phyloP scores from a whole-genome alignment of 345 rosid species.

The Lepidium africanum region DNA sequence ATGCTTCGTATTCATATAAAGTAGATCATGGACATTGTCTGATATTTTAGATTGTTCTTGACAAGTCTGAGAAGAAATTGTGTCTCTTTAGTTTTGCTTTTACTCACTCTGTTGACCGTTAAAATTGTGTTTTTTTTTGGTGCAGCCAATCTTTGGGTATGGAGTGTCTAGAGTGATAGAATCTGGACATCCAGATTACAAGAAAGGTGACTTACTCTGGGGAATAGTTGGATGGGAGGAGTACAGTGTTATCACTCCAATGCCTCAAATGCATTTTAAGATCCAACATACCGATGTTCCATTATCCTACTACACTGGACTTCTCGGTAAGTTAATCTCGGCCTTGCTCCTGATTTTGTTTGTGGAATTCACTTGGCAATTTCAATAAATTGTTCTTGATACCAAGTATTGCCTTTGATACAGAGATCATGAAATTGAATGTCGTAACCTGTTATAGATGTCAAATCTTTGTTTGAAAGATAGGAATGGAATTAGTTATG shows the following conservation, averaged over 20 bases:
- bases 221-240: conserved; percentile 66
- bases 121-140: background rate
- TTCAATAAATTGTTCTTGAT: background rate
- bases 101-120: background rate
- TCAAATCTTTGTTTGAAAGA: background rate
- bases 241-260: conserved; percentile 35
- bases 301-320: conserved; percentile 54
- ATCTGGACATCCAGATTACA: conserved; percentile 44
- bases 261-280: conserved; percentile 31
- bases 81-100: background rate
- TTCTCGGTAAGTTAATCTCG: conserved; percentile 38
- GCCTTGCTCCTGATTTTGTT: background rate
- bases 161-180: conserved; percentile 57
- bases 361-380: background rate
- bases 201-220: conserved; percentile 52
- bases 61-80: background rate
- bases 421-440: background rate
- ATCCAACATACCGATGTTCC: conserved; percentile 46
- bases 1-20: background rate
- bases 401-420: background rate
- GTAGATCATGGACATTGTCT: background rate
- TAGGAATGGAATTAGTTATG: background rate
- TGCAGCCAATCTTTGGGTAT: conserved; percentile 23
- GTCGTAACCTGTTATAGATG: background rate
- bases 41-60: background rate